Conservation (phyloP, 2,329 filamentous ascomycete species). For the Daldinia sp. region DNA sequence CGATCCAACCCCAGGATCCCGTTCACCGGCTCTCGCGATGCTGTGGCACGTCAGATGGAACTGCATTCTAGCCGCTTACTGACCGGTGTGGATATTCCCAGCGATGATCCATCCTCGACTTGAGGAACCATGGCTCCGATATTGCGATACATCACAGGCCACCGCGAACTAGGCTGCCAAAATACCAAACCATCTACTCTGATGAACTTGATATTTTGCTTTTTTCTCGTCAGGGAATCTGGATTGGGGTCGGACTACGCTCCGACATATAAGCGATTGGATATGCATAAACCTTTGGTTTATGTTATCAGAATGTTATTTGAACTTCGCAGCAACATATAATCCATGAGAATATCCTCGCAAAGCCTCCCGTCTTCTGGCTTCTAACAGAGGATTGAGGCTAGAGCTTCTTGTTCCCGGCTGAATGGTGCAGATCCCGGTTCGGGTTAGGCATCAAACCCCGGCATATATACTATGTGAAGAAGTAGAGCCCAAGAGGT, state of each 20-base stretch:
- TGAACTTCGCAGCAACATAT: not conserved
- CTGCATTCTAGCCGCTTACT: constrained; percentile 23
- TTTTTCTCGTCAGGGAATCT: constrained; percentile 12
- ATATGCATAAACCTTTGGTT: constrained; percentile 3
- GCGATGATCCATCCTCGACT: constrained; percentile 11
- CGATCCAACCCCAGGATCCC: constrained; percentile 7
- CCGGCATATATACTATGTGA: constrained; percentile 4
- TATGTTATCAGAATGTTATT: constrained; percentile 12
- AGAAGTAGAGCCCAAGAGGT: constrained; percentile 6
- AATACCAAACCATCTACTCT: constrained; percentile 1
- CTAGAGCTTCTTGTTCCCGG: constrained; percentile 5
- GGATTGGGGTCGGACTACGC: constrained; percentile 16
- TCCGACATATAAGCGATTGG: constrained; percentile 24
- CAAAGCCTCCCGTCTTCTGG: not conserved
- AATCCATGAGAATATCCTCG: not conserved
- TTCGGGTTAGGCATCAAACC: constrained; percentile 17
- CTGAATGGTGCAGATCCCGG: constrained; percentile 17
- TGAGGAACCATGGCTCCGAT: constrained; percentile 7
- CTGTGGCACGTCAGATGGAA: constrained; percentile 29
- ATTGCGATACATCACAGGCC: constrained; percentile 29
- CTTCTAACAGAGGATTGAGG: constrained; percentile 4
- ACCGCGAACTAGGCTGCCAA: constrained; percentile 5
- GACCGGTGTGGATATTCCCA: constrained; percentile 31
- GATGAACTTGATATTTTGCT: constrained; percentile 13
- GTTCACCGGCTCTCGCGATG: constrained; percentile 31